A percentile compares a stretch with the other conserved stretches of the same genome.
Evolutionary conservation across 352 stramenopile species (phyloP).

Genomic region (Globisporangium barbulae): DNA sequence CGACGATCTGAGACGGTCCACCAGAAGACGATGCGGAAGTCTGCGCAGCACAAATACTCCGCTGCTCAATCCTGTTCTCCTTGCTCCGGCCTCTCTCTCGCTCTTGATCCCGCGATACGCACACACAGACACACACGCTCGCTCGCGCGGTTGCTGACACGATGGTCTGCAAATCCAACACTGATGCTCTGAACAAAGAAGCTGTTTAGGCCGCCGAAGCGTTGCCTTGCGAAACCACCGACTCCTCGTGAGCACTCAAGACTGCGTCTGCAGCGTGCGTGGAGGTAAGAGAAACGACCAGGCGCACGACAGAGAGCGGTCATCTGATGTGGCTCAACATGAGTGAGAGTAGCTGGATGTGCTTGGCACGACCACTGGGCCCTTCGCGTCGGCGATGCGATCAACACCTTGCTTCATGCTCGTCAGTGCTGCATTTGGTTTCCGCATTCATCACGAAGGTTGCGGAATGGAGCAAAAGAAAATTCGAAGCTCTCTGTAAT

Average conservation of each 20-base stretch:
- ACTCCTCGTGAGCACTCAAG: not conserved
- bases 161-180: not conserved
- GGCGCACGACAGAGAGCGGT: too few species aligned
- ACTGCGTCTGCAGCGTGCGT: not conserved
- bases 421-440: not conserved
- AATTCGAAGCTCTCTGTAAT: not conserved
- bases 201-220: not conserved
- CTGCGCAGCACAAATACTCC: not conserved
- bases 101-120: too few species aligned
- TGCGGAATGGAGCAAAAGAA: not conserved
- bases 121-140: not conserved
- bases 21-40: not conserved
- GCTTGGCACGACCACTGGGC: not conserved
- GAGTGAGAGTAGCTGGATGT: not conserved
- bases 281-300: constrained; percentile 3
- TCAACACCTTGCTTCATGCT: not conserved
- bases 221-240: constrained; percentile 1
- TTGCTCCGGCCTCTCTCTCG: not conserved
- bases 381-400: not conserved
- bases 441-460: not conserved
- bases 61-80: not conserved
- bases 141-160: not conserved
- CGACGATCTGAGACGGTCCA: too few species aligned
- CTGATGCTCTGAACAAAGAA: not conserved
- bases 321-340: not conserved